Base-by-base conservation (phyloP, 306 rosid genomes). In the Quercus robur region DNA sequence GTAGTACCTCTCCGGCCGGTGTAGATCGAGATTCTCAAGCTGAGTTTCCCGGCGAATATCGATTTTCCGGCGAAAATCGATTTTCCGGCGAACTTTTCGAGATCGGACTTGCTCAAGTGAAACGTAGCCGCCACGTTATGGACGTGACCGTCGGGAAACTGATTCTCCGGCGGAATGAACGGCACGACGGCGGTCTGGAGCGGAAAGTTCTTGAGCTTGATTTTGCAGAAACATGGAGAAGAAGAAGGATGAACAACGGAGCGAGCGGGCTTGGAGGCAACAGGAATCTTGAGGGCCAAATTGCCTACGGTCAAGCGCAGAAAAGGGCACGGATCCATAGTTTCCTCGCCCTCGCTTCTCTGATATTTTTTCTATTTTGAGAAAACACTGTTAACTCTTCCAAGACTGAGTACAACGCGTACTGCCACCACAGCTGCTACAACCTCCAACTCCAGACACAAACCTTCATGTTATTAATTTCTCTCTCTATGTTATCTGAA, bases 291-390 rank as follows among this genome's bases (percentile, higher is more conserved):
- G 25, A 93, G 88, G 2, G 97, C 97, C 25, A 93, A 87, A 80
- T 89, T 89, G 2, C 86, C 87, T 0, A 93, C 91, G 19, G 90
- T 89, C 68, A 93, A 80, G 1, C 94, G 84, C 12, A 89, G 90
- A 35, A 93, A 93, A 41, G 91, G 93, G 77, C 97, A 93, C 0
- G 97, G 97, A 91, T 93, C 97, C 97, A 93, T 93, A 19, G 71
- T 2, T 41, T 14, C 23, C 28, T 12, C 23, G 23, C 64, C 51
- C 31, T 59, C 21, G 28, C 25, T 12, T 59, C 66, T 23, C 25
- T 4, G 3, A 8, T 41, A 41, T 7, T 41, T 41, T 38, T 41
- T 8, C 46, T 41, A 41, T 8, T 41, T 41, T 41, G 46, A 41
- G 46, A 41, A 41, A 41, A 2, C 46, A 41, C 46, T 41, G 46